Evolutionary conservation across 345 rosid genomes (phyloP).

Genomic region (Boechera stricta): DNA sequence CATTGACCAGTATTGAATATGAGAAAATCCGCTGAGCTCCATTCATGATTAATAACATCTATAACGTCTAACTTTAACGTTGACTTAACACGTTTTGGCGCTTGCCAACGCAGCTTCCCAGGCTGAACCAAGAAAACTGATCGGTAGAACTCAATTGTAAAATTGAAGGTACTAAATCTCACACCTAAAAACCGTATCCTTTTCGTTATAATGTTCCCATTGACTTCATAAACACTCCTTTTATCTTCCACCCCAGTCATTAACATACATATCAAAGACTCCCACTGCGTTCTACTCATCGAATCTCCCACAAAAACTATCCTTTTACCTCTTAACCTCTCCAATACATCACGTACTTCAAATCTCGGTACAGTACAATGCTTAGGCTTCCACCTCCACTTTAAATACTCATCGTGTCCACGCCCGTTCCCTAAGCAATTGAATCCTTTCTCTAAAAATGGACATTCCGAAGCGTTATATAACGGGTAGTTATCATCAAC

Average conservation of each 20-base stretch:
- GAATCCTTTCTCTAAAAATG: slow-evolving; percentile 77
- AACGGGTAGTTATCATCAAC: slow-evolving; percentile 63
- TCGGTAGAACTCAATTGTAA: slow-evolving; percentile 83
- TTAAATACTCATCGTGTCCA: slow-evolving; percentile 59
- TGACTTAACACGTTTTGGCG: slow-evolving; percentile 81
- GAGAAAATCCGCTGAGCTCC: slow-evolving; percentile 80
- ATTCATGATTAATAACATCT: slow-evolving; percentile 73
- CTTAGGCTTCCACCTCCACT: slow-evolving; percentile 87
- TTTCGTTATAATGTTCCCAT: slow-evolving; percentile 78
- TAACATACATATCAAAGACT: slow-evolving; percentile 85
- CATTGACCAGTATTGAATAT: slow-evolving; percentile 92
- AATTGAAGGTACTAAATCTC: slow-evolving; percentile 73
- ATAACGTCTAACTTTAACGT: slow-evolving; percentile 69
- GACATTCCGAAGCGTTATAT: slow-evolving; percentile 76
- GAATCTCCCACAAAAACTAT: slow-evolving; percentile 92
- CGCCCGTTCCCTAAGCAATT: slow-evolving; percentile 83
- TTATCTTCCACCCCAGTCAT: slow-evolving; percentile 84
- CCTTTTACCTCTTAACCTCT: slow-evolving; percentile 69
- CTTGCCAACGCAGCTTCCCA: slow-evolving; percentile 67
- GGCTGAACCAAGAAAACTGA: slow-evolving; percentile 92
- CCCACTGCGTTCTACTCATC: slow-evolving; percentile 93
- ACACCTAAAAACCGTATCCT: slow-evolving; percentile 78
- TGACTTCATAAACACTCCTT: slow-evolving; percentile 81
- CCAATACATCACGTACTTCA: slow-evolving; percentile 50
- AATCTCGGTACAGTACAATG: slow-evolving; percentile 70